Percentiles rank a stretch among this genome's conserved stretches.
Conservation (phyloP, 345 rosid genomes). For the Rhizophora apiculata region DNA sequence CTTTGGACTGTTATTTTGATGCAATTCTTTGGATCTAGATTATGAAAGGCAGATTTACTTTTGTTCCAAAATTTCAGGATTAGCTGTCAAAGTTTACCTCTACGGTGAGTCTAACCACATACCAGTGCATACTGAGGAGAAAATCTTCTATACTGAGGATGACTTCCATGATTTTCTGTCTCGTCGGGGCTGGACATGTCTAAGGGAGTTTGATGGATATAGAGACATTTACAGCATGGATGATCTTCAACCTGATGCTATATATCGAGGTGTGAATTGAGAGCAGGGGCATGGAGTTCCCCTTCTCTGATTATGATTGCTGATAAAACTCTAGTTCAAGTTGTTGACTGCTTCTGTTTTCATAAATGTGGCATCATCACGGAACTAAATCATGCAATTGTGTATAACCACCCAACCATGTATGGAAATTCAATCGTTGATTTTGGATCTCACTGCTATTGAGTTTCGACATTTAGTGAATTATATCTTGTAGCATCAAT, state of each 20-base stretch:
- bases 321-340: too few relatives aligned
- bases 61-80: slow-evolving; percentile 39
- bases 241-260: slow-evolving; percentile 74
- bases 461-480: too few relatives aligned
- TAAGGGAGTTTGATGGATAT: slow-evolving; percentile 80
- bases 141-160: slow-evolving; percentile 77
- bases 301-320: neutral
- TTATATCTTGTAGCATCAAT: too few relatives aligned
- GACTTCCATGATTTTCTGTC: slow-evolving; percentile 79
- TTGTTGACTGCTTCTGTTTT: too few relatives aligned
- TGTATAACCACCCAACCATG: too few relatives aligned
- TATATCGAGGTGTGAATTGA: slow-evolving; percentile 76
- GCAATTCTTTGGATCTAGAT: neutral
- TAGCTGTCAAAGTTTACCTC: slow-evolving; percentile 73
- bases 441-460: too few relatives aligned
- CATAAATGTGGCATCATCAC: too few relatives aligned
- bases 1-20: neutral
- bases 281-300: neutral
- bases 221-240: slow-evolving; percentile 83
- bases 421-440: too few relatives aligned
- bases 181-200: slow-evolving; percentile 65
- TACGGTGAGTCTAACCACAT: slow-evolving; percentile 82
- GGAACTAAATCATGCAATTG: too few relatives aligned
- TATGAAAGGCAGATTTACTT: neutral
- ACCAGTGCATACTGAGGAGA: slow-evolving; percentile 83